Evolutionary conservation across 495 filamentous ascomycete genomes (phyloP), one percentile per base, ranked within the genome.

Genomic region (Tricharina praecox): DNA sequence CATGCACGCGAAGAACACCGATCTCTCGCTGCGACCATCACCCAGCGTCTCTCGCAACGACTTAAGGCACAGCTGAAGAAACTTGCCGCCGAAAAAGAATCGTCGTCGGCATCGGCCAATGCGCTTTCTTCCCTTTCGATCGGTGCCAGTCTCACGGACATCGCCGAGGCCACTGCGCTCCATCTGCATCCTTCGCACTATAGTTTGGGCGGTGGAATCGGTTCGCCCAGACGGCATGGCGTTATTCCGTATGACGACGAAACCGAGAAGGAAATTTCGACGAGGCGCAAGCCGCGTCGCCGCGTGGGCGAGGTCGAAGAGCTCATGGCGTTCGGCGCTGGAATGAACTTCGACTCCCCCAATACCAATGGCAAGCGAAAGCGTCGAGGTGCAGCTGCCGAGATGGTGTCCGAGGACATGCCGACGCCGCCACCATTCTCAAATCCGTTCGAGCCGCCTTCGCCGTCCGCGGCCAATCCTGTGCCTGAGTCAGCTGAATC

Each of bases 161-260:
- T 95, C 28, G 74, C 79, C 11, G 92, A 96, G 55, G 79, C 75
- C 49, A 92, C 82, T 53, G 83, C 90, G 10, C 73, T 92, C 3
- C 76, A 94, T 24, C 73, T 93, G 4, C 85, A 96, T 55, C 87
- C 92, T 11, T 88, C 80, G 52, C 90, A 97, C 59, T 95, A 86
- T 64, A 81, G 79, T 62, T 75, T 93, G 49, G 77, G 25, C 63
- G 54, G 64, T 47, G 45, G 35, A 8, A 53, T 59, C 43, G 55
- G 54, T 36, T 59, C 56, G 1, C 56, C 56, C 18, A 50, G 51
- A 32, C 56, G 56, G 20, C 50, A 47, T n/a, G 35, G 50, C 23
- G 50, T 40, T 32, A 42, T 38, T 10, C 25, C 23, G 11, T 46
- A 30, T 19, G 53, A 58, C 19, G 51, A 58, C 5, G 48, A 51